Base-by-base conservation (phyloP, 345 rosid species). In the Pseudoturritis turrita region DNA sequence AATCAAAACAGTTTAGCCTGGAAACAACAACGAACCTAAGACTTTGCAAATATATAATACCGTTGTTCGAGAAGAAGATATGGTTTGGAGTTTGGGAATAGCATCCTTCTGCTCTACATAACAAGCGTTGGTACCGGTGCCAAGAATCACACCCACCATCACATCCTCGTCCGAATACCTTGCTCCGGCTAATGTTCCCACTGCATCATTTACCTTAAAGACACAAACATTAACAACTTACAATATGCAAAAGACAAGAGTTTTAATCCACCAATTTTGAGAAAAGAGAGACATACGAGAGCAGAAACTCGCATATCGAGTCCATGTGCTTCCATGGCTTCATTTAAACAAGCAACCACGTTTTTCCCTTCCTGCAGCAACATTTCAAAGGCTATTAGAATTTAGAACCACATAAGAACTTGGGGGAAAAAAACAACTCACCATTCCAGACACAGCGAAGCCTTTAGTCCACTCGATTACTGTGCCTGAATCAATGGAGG, bases 101-200 rank as follows among this genome's bases (percentile, higher is more conserved):
- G 81, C 78, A 72, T 83, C 73, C 43, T 75, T 80, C 62, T 83
- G 80, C 52, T 92, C 96, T 37, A 92, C 88, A 74, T 92, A 92
- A 82, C 96, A 89, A 77, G 96, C 98, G 64, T 92, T 88, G 15
- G 98, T 92, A 47, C 96, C 96, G 0, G 96, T 92, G 55, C 96
- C 98, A 79, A 92, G 81, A 79, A 92, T 92, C 50, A 92, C 98
- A 68, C 95, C 93, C 54, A 80, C 89, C 89, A 87, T 75, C 37
- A 90, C 93, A 86, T 92, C 96, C 58, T 88, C 80, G 37, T 92
- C 96, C 91, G 84, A 82, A 63, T 90, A 87, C 72, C 85, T 81
- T 23, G 96, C 96, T 73, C 96, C 96, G 3, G 91, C 96, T 74
- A 92, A 76, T 64, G 96, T 86, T 57, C 84, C 96, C 33, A 90